Conservation (phyloP, 306 rosid species). For the Acacia acuminata region DNA sequence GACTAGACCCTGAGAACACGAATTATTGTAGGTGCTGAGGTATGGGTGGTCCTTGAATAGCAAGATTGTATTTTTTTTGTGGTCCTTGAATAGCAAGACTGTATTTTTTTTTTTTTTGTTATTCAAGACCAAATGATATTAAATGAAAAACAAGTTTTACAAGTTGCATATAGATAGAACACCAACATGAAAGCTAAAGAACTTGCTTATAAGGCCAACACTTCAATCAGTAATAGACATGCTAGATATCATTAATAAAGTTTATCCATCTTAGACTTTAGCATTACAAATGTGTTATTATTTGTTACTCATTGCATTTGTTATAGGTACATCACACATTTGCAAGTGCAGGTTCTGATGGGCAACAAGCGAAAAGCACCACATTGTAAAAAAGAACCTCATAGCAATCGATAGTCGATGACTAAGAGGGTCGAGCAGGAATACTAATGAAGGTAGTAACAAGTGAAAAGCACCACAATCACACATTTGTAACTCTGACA, state of each 20-base stretch:
- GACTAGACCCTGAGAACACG: neutral
- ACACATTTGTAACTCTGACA: no score
- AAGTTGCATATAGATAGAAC: no score
- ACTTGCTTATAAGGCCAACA: neutral
- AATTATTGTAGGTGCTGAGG: neutral
- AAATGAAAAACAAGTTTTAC: no score
- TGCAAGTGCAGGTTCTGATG: conserved; percentile 96
- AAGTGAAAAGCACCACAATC: no score
- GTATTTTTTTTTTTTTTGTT: no score
- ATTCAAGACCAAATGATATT: no score
- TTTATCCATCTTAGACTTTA: neutral
- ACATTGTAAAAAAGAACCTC: no score
- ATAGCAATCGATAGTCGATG: no score
- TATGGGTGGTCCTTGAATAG: neutral
- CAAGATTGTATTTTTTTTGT: no score
- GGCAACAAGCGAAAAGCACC: conserved; percentile 10
- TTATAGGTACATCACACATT: conserved; percentile 87
- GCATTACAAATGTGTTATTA: neutral
- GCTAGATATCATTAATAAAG: neutral
- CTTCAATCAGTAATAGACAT: neutral
- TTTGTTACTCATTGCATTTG: neutral
- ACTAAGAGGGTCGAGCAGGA: no score
- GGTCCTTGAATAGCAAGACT: neutral
- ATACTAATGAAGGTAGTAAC: no score
- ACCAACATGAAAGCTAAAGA: neutral